Evolutionary conservation across 2,329 filamentous ascomycete genomes (phyloP), one percentile per base, ranked within the genome.

Genomic region (Cercospora nicotianae): DNA sequence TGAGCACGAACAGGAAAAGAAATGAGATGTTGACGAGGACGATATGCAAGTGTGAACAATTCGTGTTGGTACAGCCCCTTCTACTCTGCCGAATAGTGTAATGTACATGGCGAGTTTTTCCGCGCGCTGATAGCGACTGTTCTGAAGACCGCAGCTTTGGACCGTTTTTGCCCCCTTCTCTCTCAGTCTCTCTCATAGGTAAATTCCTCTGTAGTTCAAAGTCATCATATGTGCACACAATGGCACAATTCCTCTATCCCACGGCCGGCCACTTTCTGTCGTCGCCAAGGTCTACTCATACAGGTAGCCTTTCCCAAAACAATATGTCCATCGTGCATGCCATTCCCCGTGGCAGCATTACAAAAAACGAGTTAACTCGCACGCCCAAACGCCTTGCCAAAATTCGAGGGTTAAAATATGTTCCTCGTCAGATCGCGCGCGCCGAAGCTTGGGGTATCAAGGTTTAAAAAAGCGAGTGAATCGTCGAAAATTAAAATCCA

Each of bases 381-480:
- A 61, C 67, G 55, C 31, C 67, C 63, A 36, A 69, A 70, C 71
- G 68, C 71, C 70, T 53, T 69, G 65, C 68, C 63, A 69, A 23
- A 30, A 58, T 39, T 39, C 16, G 16, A n/a, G 16, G 36, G 16
- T 39, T n/a, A 31, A 18, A n/a, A 30, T 26, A 30, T 28, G 60
- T 55, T 51, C 20, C 20, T 51, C 45, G 20, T 51, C 45, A 23
- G 6, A 7, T 23, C 45, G 33, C 70, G 23, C 65, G 42, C 65
- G 65, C 67, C 60, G 65, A 68, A 69, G 70, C 58, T 58, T 67
- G 67, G 73, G 76, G 76, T 77, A 77, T 77, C 76, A 77, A 58
- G 76, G 65, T 69, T 69, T 69, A 69, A 73, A 70, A 74, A 68
- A 78, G 72, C 76, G 76, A 78, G 70, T 70, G 76, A 64, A 58